phyloP scores from a whole-genome alignment of 2,329 filamentous ascomycete species.

The Colletotrichum incanum region DNA sequence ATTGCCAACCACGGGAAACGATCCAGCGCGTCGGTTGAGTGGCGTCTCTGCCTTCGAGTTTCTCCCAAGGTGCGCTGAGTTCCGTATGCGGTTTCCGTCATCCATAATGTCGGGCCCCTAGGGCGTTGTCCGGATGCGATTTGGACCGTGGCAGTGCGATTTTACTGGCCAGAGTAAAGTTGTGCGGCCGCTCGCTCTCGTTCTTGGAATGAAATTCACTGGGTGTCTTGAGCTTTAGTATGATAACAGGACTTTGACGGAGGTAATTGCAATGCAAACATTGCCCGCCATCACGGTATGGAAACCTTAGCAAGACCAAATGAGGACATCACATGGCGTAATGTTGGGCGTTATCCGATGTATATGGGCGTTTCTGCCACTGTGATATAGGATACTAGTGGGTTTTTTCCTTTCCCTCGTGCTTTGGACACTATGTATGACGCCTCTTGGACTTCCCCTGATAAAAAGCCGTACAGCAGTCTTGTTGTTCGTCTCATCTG shows the following conservation, averaged over 20 bases:
- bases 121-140: not conserved
- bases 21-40: too few relatives aligned
- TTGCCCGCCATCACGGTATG: not conserved
- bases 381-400: not conserved
- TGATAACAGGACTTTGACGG: not conserved
- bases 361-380: not conserved
- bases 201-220: not conserved
- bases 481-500: not conserved
- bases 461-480: not conserved
- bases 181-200: not conserved
- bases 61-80: not conserved
- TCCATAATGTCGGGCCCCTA: not conserved
- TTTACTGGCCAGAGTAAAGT: not conserved
- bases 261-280: not conserved
- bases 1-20: not conserved
- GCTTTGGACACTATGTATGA: not conserved
- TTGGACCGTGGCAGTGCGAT: not conserved
- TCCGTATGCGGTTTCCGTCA: too few relatives aligned
- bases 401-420: not conserved
- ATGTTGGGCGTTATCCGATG: not conserved
- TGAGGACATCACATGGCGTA: not conserved
- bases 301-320: not conserved
- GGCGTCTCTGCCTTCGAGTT: too few relatives aligned
- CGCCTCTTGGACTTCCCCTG: not conserved
- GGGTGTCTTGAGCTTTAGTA: not conserved